Evolutionary conservation across 2,329 filamentous ascomycete genomes (phyloP).

Genomic region (Colletotrichum agaves): DNA sequence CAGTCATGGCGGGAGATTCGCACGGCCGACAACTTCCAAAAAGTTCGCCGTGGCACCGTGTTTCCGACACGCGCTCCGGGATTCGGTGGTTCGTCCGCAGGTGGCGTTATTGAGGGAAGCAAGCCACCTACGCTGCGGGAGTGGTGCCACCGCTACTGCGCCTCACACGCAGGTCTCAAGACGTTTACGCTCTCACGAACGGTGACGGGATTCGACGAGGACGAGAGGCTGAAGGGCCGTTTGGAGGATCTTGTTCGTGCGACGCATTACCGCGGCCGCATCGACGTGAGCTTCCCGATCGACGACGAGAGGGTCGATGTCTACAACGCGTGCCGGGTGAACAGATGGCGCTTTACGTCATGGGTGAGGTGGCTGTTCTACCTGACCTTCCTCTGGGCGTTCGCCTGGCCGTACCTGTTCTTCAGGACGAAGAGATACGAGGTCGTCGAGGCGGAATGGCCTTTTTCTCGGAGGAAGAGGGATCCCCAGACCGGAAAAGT

Average conservation of each 20-base stretch:
- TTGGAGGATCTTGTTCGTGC: conserved; percentile 67
- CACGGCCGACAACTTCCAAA: conserved; percentile 67
- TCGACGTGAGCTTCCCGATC: conserved; percentile 69
- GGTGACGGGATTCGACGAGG: conserved; percentile 70
- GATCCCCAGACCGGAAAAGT: conserved; percentile 29
- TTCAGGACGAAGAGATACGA: conserved; percentile 75
- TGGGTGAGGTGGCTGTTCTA: conserved; percentile 75
- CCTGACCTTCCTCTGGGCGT: conserved; percentile 73
- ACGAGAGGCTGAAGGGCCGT: conserved; percentile 57
- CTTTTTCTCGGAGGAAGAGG: conserved; percentile 53
- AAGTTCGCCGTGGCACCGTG: conserved; percentile 72
- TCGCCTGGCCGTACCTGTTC: conserved; percentile 77
- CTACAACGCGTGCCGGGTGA: conserved; percentile 71
- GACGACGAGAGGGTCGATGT: conserved; percentile 68
- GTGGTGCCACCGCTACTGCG: conserved; percentile 77
- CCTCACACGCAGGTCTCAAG: conserved; percentile 67
- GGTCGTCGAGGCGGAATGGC: conserved; percentile 71
- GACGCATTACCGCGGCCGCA: conserved; percentile 74
- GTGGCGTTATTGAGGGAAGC: conserved; percentile 9
- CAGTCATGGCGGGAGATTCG: conserved; percentile 57
- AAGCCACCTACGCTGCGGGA: conserved; percentile 47
- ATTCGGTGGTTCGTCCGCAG: conserved; percentile 44
- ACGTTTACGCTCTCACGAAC: conserved; percentile 62
- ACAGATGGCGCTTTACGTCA: conserved; percentile 70
- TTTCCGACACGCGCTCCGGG: conserved; percentile 62